Evolutionary conservation across 1,139 yeast species (phyloP), one percentile per base, ranked within the genome.

Genomic region (Magnusiomyces sp.): DNA sequence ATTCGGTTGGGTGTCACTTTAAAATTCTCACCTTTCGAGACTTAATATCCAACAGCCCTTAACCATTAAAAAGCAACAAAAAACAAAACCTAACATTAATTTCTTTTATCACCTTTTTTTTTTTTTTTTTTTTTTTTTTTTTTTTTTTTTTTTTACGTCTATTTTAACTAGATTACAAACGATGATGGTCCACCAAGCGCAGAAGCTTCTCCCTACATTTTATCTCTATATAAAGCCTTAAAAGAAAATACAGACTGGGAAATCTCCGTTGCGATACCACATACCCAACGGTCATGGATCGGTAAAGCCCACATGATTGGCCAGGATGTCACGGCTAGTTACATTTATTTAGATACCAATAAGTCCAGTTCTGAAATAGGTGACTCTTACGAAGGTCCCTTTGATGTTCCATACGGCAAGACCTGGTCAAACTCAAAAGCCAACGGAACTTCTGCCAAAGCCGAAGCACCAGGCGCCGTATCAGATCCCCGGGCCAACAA

Each of bases 281-380:
- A 62, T 46, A 59, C 62, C 31, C 74, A 70, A 57, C 60, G 95
- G 59, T 89, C 97, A 10, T 92, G 98, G 98, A 90, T 89, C 53
- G 96, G 96, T 39, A 92, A 92, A 66, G 97, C 98, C 11, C 97
- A 90, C 69, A 81, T 90, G 63, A 95, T 96, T 2, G 97, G 95
- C 19, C 77, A 81, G 59, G 78, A 81, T 40, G 73, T 90, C 47
- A 71, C 80, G 1, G 80, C 92, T 2, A 72, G 79, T 10, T 90
- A 81, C 62, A 72, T 85, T 16, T 64, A 64, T 50, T 45, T 48
- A 5, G 29, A 27, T n/a, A 37, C 43, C 43, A 32, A 27, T 2
- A 17, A 5, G 13, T 5, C 38, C 34, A 10, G 11, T 32, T 32
- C 34, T 32, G 38, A 42, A n/a, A 38, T 32, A 19, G 17, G 33